A percentile compares a stretch with the other conserved stretches of the same genome.
Conservation (phyloP, 768 basidiomycete genomes). For the Zangia roseola region DNA sequence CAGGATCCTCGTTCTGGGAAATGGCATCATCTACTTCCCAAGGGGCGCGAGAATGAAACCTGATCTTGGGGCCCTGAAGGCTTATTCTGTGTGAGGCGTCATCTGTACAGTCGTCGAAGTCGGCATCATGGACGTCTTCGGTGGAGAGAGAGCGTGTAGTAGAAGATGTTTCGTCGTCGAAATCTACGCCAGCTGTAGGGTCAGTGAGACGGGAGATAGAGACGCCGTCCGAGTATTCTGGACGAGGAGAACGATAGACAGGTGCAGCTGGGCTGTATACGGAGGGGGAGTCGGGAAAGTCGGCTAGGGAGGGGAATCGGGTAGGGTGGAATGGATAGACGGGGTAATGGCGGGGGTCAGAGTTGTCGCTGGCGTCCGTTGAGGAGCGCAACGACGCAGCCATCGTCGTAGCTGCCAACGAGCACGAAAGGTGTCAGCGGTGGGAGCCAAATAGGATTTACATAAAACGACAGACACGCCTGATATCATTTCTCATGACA, state of each 20-base stretch:
- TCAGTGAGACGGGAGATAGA: slow-evolving; percentile 43
- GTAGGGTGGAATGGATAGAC: slow-evolving; percentile 38
- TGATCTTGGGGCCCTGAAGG: slow-evolving; percentile 79
- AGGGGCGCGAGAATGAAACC: slow-evolving; percentile 76
- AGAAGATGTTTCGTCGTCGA: slow-evolving; percentile 48
- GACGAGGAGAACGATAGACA: slow-evolving; percentile 51
- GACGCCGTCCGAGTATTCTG: slow-evolving; percentile 28
- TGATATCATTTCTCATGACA: slow-evolving; percentile 18
- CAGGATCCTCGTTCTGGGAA: slow-evolving; percentile 46
- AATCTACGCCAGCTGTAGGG: slow-evolving; percentile 50
- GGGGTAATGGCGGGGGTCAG: slow-evolving; percentile 47
- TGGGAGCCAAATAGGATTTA: slow-evolving; percentile 12
- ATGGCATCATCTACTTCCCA: slow-evolving; percentile 67
- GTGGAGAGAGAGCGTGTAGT: slow-evolving; percentile 30
- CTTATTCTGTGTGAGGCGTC: slow-evolving; percentile 57
- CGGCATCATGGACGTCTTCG: slow-evolving; percentile 33
- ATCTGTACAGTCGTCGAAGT: slow-evolving; percentile 40
- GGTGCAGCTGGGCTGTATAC: slow-evolving; percentile 57
- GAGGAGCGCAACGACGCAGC: slow-evolving; percentile 39
- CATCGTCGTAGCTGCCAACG: slow-evolving; percentile 33
- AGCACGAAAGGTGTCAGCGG: slow-evolving; percentile 1
- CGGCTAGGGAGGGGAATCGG: slow-evolving; percentile 54
- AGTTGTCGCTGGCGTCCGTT: slow-evolving; percentile 42
- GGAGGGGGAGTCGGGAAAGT: slow-evolving; percentile 67
- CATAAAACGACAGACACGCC: slow-evolving; percentile 18